phyloP scores from a whole-genome alignment of 805 yeast genomes.

The Yarrowia sp. region DNA sequence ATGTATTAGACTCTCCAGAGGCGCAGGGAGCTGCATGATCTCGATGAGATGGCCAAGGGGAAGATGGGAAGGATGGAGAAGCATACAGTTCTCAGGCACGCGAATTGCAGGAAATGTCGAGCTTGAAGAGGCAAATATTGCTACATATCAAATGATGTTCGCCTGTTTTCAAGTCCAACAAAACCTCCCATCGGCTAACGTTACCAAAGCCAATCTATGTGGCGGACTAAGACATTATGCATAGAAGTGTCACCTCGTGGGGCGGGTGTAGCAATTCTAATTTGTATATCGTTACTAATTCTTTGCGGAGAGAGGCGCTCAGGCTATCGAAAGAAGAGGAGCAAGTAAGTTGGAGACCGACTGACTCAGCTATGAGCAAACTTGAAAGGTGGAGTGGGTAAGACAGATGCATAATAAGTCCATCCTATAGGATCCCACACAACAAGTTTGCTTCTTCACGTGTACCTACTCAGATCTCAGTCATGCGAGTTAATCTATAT shows the following conservation, averaged over 20 bases:
- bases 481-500: background rate
- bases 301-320: background rate
- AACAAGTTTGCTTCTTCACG: background rate
- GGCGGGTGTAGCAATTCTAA: background rate
- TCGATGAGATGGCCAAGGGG: background rate
- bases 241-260: background rate
- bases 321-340: background rate
- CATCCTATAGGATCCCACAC: background rate
- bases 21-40: slow-evolving; percentile 11
- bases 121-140: no score
- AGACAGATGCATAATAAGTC: background rate
- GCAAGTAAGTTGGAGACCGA: background rate
- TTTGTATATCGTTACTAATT: slow-evolving; percentile 10
- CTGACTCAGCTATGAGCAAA: background rate
- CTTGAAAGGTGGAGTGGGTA: background rate
- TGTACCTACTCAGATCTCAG: background rate
- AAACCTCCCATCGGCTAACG: background rate
- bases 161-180: no score
- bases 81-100: no score
- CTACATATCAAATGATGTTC: no score
- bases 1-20: background rate
- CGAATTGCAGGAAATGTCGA: no score
- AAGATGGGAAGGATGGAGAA: background rate
- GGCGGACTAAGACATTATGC: background rate
- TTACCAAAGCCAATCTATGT: background rate